These are phyloP conservation scores for Cercophora scortea DNA, from an alignment of 495 filamentous ascomycete species.

Conservation along the genomic window DNA sequence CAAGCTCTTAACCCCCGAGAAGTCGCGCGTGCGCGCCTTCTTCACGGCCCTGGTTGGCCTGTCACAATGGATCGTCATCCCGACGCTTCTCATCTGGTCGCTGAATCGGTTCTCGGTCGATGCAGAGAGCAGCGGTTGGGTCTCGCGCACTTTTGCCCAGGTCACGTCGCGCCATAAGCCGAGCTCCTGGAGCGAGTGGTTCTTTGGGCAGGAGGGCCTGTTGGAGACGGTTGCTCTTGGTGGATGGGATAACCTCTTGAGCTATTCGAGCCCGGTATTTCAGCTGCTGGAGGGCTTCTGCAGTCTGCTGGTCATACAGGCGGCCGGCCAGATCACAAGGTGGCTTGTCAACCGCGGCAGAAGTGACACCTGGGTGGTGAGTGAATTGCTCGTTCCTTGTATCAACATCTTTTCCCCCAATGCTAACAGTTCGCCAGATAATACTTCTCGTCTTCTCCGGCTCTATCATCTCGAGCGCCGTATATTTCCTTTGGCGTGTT, in stretches of 20 bases:
- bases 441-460: constrained; percentile 78
- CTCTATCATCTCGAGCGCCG: constrained; percentile 82
- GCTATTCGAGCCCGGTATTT: constrained; percentile 92
- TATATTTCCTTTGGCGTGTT: constrained; percentile 96
- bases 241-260: constrained; percentile 79
- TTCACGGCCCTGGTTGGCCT: constrained; percentile 56
- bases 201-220: constrained; percentile 73
- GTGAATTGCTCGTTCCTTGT: constrained; percentile 18
- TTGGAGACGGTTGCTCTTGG: constrained; percentile 72
- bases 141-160: constrained; percentile 67
- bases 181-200: constrained; percentile 62
- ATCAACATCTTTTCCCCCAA: constrained; percentile 1
- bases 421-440: constrained; percentile 52
- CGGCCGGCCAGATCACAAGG: constrained; percentile 86
- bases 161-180: constrained; percentile 47
- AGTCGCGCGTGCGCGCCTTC: constrained; percentile 64
- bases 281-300: constrained; percentile 95
- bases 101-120: constrained; percentile 91
- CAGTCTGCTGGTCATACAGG: constrained; percentile 90
- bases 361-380: constrained; percentile 95
- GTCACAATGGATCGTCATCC: constrained; percentile 77
- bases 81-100: constrained; percentile 84
- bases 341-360: constrained; percentile 88
- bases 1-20: constrained; percentile 72
- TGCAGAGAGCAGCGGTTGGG: constrained; percentile 65